phyloP scores from a whole-genome alignment of 805 yeast genomes.

The Kluyveromyces aestuarii region DNA sequence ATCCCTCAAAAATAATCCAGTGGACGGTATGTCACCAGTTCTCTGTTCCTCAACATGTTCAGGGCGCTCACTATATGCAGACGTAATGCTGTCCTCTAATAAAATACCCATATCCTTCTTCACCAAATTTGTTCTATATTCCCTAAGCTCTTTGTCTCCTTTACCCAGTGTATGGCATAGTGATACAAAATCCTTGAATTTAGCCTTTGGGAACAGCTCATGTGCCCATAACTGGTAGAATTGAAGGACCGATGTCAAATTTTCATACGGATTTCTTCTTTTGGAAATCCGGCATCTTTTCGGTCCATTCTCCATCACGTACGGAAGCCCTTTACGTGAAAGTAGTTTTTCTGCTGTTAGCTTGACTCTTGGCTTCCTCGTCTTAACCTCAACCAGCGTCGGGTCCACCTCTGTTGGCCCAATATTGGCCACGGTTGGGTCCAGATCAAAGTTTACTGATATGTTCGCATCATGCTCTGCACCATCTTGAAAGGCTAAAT shows the following conservation, averaged over 20 bases:
- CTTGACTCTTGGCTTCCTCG: slow-evolving; percentile 31
- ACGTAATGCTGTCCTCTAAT: slow-evolving; percentile 3
- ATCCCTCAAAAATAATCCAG: no score
- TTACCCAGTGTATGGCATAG: slow-evolving; percentile 43
- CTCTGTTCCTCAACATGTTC: no score
- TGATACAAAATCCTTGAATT: slow-evolving; percentile 57
- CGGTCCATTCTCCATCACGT: slow-evolving; percentile 31
- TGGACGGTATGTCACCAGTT: no score
- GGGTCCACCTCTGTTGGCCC: slow-evolving; percentile 22
- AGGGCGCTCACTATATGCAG: neutral
- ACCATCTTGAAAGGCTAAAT: neutral
- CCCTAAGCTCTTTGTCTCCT: slow-evolving; percentile 32
- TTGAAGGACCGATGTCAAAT: slow-evolving; percentile 33
- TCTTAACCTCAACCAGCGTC: slow-evolving; percentile 14
- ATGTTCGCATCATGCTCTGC: neutral
- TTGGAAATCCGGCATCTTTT: slow-evolving; percentile 28
- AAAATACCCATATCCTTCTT: slow-evolving; percentile 29
- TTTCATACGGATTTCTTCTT: slow-evolving; percentile 18
- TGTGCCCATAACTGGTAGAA: slow-evolving; percentile 73
- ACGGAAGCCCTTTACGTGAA: slow-evolving; percentile 48
- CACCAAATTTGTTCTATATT: slow-evolving; percentile 32
- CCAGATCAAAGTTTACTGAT: slow-evolving; percentile 2
- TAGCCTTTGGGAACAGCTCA: slow-evolving; percentile 68
- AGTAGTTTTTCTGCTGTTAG: slow-evolving; percentile 45
- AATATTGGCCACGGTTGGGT: slow-evolving; percentile 8